Evolutionary conservation across 805 yeast species (phyloP), one percentile per base, ranked within the genome.

Genomic region (Teunomyces aglyptinius): DNA sequence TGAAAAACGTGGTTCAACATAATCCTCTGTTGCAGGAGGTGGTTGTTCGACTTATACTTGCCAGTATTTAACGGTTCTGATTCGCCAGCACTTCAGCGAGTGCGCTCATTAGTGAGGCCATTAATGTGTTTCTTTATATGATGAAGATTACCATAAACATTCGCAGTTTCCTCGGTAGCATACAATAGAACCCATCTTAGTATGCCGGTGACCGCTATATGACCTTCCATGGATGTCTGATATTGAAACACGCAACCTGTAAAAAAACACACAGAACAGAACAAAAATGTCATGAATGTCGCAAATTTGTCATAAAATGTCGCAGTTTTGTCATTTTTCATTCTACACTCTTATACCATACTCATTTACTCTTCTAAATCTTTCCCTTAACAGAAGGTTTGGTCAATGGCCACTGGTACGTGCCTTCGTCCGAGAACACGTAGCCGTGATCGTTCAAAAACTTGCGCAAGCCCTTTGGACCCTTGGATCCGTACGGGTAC

Each of bases 101-200:
- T 26, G 31, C 33, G 42, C 42, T 38, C 31, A 27, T 28, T 38
- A 28, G 42, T 38, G 33, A 15, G 33, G 41, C 46, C 41, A 49
- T 49, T 45, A 44, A 44, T 36, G 34, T 42, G 20, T 34, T 39
- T 20, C 20, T 36, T 35, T 44, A 81, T 61, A 74, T 85, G 94
- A 86, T 85, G 91, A 85, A 81, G 74, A 70, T 70, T 74, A 69
- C 83, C 84, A 75, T 75, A 70, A 78, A 84, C 94, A 85, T 85
- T 86, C 94, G 92, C 94, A 86, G 94, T 86, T 85, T 86, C 91
- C 92, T 81, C 94, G 94, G 91, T 85, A 86, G 87, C 81, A 76
- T 81, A 83, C 90, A 78, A 71, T 71, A 71, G 89, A 85, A 84
- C 91, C 91, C 86, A 85, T 76, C 83, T 77, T 80, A 68, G 85